Conservation (phyloP, 2,329 filamentous ascomycete genomes). For the Penicillium sp. region DNA sequence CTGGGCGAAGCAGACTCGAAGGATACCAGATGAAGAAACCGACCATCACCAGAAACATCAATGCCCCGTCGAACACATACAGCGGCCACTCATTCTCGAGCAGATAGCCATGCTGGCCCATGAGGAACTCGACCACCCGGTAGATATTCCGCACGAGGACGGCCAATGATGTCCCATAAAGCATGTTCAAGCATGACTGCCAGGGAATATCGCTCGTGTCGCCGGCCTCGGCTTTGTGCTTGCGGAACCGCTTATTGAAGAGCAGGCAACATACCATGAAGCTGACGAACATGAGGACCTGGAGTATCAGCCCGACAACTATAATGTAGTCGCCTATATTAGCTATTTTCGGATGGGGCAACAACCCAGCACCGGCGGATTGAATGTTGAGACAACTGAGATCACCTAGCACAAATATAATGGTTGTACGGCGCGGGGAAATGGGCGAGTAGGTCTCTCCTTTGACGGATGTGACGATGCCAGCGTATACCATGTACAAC, state of each 20-base stretch:
- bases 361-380: constrained; percentile 3
- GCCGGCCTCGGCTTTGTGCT: not conserved
- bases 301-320: constrained; percentile 8
- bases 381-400: constrained; percentile 8
- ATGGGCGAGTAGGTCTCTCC: constrained; percentile 2
- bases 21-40: constrained; percentile 9
- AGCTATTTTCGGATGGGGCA: not conserved
- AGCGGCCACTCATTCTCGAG: constrained; percentile 10
- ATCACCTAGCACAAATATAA: constrained; percentile 8
- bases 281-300: constrained; percentile 3
- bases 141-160: constrained; percentile 7
- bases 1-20: not conserved
- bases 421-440: not conserved
- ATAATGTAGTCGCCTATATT: constrained; percentile 6
- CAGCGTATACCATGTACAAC: constrained; percentile 8
- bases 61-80: constrained; percentile 8
- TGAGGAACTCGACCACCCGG: constrained; percentile 8
- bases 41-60: constrained; percentile 12
- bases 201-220: constrained; percentile 1
- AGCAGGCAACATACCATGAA: constrained; percentile 7
- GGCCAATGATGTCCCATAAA: constrained; percentile 5
- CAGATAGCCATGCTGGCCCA: constrained; percentile 7
- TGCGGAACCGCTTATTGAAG: constrained; percentile 5
- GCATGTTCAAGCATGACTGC: constrained; percentile 4
- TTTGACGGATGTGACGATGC: constrained; percentile 3